These are phyloP conservation scores for Clavaria fumosa DNA, from an alignment of 768 basidiomycete species.

Conservation along the genomic window DNA sequence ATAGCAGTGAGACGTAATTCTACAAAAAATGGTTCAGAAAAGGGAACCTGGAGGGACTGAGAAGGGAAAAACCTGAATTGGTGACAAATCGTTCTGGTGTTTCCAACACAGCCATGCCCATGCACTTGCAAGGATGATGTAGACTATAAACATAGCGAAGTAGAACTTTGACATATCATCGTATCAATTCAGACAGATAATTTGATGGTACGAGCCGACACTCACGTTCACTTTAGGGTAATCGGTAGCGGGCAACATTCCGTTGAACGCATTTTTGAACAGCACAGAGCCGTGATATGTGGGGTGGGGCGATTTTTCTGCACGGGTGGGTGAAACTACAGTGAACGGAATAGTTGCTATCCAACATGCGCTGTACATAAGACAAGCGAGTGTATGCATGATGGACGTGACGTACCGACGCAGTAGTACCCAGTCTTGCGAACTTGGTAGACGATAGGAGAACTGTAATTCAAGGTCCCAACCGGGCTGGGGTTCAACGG, in stretches of 20 bases:
- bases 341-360: constrained; percentile 82
- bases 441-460: constrained; percentile 73
- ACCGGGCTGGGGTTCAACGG: constrained; percentile 32
- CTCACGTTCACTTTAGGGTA: constrained; percentile 94
- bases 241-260: constrained; percentile 80
- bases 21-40: constrained; percentile 17
- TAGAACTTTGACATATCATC: constrained; percentile 50
- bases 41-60: background rate
- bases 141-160: constrained; percentile 69
- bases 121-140: constrained; percentile 42
- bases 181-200: background rate
- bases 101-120: constrained; percentile 83
- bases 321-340: constrained; percentile 26
- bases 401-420: constrained; percentile 49
- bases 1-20: constrained; percentile 85
- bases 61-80: constrained; percentile 50
- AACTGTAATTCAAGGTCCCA: constrained; percentile 38
- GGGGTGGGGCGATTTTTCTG: constrained; percentile 53
- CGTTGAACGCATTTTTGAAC: constrained; percentile 81
- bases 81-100: constrained; percentile 71
- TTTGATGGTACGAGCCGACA: constrained; percentile 1
- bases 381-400: too few relatives aligned
- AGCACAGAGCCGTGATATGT: constrained; percentile 64
- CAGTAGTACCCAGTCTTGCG: constrained; percentile 90
- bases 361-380: too few relatives aligned